Percentiles rank a stretch among this genome's conserved stretches.
These are phyloP conservation scores for Saccharomycopsis babjevae DNA, from an alignment of 805 yeast species.

Conservation along the genomic window DNA sequence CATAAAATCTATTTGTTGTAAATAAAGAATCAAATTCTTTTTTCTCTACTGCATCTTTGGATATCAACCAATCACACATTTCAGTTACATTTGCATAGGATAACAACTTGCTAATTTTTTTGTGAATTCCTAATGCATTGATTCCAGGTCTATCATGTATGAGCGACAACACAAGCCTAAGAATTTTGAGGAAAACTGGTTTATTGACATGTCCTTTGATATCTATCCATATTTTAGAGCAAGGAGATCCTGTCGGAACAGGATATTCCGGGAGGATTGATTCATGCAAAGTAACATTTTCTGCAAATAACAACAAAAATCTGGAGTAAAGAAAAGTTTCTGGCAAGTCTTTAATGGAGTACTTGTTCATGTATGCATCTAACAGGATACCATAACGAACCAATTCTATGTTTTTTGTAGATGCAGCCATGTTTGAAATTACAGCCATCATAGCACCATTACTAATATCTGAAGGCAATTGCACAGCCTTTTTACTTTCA, in stretches of 20 bases:
- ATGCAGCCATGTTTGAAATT: not conserved
- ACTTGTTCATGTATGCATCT: not conserved
- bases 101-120: conserved; percentile 19
- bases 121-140: conserved; percentile 23
- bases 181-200: conserved; percentile 48
- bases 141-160: conserved; percentile 51
- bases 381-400: not conserved
- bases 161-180: conserved; percentile 33
- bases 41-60: not conserved
- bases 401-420: not conserved
- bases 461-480: conserved; percentile 31
- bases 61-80: conserved; percentile 8
- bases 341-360: not conserved
- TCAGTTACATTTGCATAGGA: conserved; percentile 6
- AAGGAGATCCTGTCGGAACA: conserved; percentile 51
- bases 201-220: conserved; percentile 49
- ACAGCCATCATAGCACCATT: conserved; percentile 3
- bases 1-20: not conserved
- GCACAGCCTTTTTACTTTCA: conserved; percentile 41
- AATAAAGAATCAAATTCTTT: conserved; percentile 8
- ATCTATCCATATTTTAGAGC: conserved; percentile 66
- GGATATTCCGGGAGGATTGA: conserved; percentile 24
- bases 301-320: conserved; percentile 31
- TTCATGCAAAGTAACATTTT: conserved; percentile 20
- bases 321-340: not conserved